Percentiles rank a stretch among this genome's conserved stretches.
phyloP scores from a whole-genome alignment of 2,329 filamentous ascomycete species.

The Cladosporium halotolerans region DNA sequence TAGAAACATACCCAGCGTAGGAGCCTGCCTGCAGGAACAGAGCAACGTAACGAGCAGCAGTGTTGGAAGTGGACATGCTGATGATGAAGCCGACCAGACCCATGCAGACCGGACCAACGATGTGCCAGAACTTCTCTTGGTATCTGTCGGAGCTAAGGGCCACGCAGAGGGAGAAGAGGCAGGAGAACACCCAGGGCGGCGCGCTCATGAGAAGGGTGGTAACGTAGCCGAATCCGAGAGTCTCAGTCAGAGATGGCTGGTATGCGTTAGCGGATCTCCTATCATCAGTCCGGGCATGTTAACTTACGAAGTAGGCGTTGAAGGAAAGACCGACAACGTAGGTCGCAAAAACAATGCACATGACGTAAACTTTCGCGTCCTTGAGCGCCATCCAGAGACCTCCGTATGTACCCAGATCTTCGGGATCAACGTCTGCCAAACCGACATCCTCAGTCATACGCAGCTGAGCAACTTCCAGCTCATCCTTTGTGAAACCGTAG shows the following conservation, averaged over 20 bases:
- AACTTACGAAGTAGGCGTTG: conserved; percentile 10
- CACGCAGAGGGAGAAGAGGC: conserved; percentile 14
- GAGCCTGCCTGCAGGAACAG: conserved; percentile 49
- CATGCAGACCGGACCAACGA: conserved; percentile 34
- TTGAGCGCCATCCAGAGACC: conserved; percentile 30
- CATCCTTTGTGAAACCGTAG: conserved; percentile 41
- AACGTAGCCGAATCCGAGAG: conserved; percentile 63
- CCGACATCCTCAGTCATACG: conserved; percentile 29
- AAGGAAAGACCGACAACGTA: conserved; percentile 22
- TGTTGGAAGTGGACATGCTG: conserved; percentile 7
- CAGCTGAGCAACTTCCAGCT: conserved; percentile 36
- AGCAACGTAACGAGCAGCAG: conserved; percentile 23
- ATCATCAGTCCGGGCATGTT: conserved; percentile 17
- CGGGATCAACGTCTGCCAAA: conserved; percentile 29
- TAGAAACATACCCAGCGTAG: conserved; percentile 53
- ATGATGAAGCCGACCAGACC: conserved; percentile 10
- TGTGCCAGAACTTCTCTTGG: conserved; percentile 48
- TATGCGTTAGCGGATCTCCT: conserved; percentile 18
- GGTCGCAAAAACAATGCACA: conserved; percentile 35
- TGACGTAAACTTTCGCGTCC: conserved; percentile 37
- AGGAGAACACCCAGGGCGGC: conserved; percentile 30
- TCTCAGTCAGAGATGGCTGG: conserved; percentile 45
- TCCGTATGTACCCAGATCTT: conserved; percentile 31
- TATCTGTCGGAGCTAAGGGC: conserved; percentile 24
- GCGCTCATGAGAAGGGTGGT: conserved; percentile 42